Evolutionary conservation across 2,329 filamentous ascomycete genomes (phyloP).

Genomic region (Fusarium guadeloupense): DNA sequence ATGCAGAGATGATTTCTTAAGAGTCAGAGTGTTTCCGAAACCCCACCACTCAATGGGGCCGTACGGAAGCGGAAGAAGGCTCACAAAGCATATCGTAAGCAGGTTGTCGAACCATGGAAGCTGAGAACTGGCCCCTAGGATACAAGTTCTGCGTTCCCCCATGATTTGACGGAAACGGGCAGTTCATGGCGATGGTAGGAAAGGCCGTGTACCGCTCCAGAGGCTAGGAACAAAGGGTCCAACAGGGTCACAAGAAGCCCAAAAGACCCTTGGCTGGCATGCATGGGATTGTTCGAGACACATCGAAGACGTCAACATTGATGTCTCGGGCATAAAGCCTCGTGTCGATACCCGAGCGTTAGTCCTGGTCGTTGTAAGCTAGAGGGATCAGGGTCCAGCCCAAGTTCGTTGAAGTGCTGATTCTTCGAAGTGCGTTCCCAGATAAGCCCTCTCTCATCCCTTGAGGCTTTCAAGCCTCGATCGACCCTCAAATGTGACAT

Average conservation of each 20-base stretch:
- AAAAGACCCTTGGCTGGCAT: slow-evolving; percentile 3
- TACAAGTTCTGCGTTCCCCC: background rate
- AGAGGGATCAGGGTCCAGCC: background rate
- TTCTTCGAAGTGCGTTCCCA: background rate
- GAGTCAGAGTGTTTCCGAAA: background rate
- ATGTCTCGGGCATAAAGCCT: background rate
- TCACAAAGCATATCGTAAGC: slow-evolving; percentile 2
- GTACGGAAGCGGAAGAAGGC: slow-evolving; percentile 16
- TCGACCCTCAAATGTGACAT: background rate
- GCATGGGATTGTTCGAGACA: background rate
- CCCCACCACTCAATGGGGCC: background rate
- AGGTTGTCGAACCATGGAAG: background rate
- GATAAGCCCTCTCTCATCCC: background rate
- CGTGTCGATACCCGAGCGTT: background rate
- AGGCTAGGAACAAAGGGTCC: background rate
- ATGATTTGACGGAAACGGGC: background rate
- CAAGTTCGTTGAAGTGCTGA: background rate
- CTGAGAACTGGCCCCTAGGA: background rate
- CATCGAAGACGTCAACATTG: background rate
- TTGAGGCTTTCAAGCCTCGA: background rate
- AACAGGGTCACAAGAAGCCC: background rate
- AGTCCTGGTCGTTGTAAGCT: too few species aligned
- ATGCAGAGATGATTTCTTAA: background rate
- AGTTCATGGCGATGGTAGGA: background rate
- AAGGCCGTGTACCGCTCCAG: background rate